These are phyloP conservation scores for Metschnikowia baotianmanensis DNA, from an alignment of 805 yeast species.

Conservation along the genomic window DNA sequence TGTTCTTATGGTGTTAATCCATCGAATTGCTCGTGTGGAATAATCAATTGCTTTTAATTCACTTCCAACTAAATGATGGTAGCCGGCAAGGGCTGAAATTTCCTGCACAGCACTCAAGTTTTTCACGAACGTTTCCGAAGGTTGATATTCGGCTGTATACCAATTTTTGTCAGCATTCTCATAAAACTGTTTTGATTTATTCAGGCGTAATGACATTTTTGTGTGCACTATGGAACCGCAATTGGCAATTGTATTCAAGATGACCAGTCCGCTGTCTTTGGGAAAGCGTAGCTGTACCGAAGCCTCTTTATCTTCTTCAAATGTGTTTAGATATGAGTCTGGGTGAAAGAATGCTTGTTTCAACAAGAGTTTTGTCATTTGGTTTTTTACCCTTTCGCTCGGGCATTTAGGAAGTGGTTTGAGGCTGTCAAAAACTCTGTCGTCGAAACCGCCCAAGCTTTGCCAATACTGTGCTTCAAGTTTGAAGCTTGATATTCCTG, in stretches of 20 bases:
- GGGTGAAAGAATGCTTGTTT: slow-evolving; percentile 9
- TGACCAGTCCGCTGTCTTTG: not conserved
- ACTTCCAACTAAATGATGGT: slow-evolving; percentile 2
- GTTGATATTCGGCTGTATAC: not conserved
- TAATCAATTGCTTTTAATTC: slow-evolving; percentile 1
- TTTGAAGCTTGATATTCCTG: not conserved
- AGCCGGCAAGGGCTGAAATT: slow-evolving; percentile 4
- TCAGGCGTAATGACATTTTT: not conserved
- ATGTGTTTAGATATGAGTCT: slow-evolving; percentile 1
- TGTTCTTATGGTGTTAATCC: not conserved
- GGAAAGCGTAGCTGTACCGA: not conserved
- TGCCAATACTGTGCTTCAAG: slow-evolving; percentile 12
- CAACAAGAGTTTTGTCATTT: not conserved
- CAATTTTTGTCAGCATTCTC: not conserved
- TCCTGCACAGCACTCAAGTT: not conserved
- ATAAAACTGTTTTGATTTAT: not conserved
- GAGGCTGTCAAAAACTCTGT: not conserved
- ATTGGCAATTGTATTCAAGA: slow-evolving; percentile 1
- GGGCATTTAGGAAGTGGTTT: not conserved
- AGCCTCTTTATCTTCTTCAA: not conserved
- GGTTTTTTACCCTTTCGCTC: not conserved
- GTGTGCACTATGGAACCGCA: slow-evolving; percentile 1
- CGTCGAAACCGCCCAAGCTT: slow-evolving; percentile 1
- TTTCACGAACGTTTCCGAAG: not conserved
- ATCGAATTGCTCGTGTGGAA: slow-evolving; percentile 3